Conservation (phyloP, 108 stramenopile genomes). For the Conticribra weissflogii region DNA sequence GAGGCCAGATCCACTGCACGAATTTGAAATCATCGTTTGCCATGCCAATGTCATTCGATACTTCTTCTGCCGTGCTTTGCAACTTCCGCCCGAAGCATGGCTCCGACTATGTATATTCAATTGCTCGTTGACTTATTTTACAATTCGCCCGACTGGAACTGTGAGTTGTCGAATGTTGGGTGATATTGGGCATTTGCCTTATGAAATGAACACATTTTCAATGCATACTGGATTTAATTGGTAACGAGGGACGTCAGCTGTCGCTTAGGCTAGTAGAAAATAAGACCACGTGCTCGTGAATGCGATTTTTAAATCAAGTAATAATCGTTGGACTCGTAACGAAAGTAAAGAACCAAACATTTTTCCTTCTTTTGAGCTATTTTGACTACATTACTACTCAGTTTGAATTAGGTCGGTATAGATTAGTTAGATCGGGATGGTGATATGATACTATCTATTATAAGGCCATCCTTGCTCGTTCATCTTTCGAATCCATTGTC, state of each 20-base stretch:
- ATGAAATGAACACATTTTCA: conserved; percentile 71
- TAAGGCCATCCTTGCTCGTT: conserved; percentile 20
- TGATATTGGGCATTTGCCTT: conserved; percentile 87
- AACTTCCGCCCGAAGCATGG: conserved; percentile 93
- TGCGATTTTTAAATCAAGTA: too few relatives aligned
- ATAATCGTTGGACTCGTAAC: too few relatives aligned
- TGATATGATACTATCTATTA: too few relatives aligned
- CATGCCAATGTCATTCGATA: conserved; percentile 97
- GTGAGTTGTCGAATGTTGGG: conserved; percentile 89
- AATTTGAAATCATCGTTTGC: conserved; percentile 93
- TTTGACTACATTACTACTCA: not conserved
- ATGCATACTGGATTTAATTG: conserved; percentile 82
- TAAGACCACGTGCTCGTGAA: too few relatives aligned
- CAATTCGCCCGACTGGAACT: conserved; percentile 82
- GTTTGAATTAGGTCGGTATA: not conserved
- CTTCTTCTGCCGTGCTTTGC: conserved; percentile 90
- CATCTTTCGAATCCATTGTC: conserved; percentile 22
- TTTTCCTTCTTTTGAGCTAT: not conserved
- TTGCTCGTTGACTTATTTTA: conserved; percentile 86
- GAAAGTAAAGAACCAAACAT: too few relatives aligned
- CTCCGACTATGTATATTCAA: conserved; percentile 90
- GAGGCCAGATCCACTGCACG: conserved; percentile 59
- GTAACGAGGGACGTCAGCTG: conserved; percentile 36
- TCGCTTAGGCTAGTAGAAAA: not conserved
- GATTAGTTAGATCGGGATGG: too few relatives aligned